These are phyloP conservation scores for Ceratobasidium sp. DNA, from an alignment of 1,284 basidiomycete species.

Conservation along the genomic window DNA sequence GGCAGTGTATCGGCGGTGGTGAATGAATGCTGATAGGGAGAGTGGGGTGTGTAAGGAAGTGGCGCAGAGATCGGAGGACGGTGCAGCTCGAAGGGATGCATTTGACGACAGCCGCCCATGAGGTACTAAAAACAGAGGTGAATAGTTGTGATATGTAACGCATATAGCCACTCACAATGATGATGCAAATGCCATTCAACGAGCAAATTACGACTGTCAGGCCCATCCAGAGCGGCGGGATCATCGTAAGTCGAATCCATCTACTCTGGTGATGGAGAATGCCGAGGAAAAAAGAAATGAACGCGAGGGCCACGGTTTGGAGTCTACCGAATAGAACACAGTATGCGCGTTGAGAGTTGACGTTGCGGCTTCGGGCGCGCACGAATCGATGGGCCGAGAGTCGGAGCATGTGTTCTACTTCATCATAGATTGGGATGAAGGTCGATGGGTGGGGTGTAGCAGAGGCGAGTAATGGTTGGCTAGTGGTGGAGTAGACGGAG, in stretches of 20 bases:
- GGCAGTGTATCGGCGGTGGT: background rate
- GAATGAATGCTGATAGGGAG: constrained; percentile 14
- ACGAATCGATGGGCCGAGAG: constrained; percentile 42
- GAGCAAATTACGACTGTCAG: constrained; percentile 18
- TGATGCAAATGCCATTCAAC: constrained; percentile 15
- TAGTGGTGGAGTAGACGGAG: background rate
- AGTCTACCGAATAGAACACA: constrained; percentile 38
- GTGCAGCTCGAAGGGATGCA: constrained; percentile 45
- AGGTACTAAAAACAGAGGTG: constrained; percentile 35
- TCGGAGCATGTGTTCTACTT: constrained; percentile 44
- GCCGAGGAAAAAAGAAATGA: constrained; percentile 39
- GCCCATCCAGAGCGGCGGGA: constrained; percentile 45
- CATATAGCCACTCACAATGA: constrained; percentile 16
- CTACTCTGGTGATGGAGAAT: background rate
- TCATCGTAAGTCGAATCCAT: constrained; percentile 36
- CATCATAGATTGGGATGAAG: background rate
- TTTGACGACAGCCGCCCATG: constrained; percentile 33
- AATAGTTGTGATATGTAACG: background rate
- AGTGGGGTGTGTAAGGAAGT: background rate
- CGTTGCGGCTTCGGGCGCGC: constrained; percentile 38
- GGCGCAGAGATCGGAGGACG: constrained; percentile 39
- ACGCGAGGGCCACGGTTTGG: constrained; percentile 11
- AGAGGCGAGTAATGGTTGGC: background rate
- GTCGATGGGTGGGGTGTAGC: constrained; percentile 12
- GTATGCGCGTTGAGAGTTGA: constrained; percentile 12